These are phyloP conservation scores for Fusarium irregulare DNA, from an alignment of 2,329 filamentous ascomycete genomes.

Conservation along the genomic window DNA sequence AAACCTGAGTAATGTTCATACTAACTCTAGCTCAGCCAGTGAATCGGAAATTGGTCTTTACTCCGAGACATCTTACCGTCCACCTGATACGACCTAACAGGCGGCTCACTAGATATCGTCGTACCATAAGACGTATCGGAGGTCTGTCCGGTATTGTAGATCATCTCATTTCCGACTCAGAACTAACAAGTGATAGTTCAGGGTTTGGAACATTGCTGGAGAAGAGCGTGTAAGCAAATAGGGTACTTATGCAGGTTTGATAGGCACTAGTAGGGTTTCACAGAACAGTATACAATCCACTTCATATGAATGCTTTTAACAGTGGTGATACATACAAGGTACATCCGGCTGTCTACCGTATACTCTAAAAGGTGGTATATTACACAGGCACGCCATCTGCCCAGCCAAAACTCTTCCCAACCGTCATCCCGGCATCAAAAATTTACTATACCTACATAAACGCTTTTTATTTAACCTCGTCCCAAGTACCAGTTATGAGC, in stretches of 20 bases:
- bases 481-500: constrained; percentile 96
- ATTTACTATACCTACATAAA: constrained; percentile 5
- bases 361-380: constrained; percentile 49
- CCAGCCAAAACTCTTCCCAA: constrained; percentile 34
- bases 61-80: background rate
- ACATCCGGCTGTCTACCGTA: constrained; percentile 48
- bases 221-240: background rate
- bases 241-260: background rate
- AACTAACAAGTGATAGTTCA: background rate
- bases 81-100: background rate
- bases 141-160: background rate
- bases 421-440: constrained; percentile 21
- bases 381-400: constrained; percentile 45
- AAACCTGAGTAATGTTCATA: background rate
- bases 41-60: background rate
- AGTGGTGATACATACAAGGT: constrained; percentile 47
- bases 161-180: background rate
- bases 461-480: constrained; percentile 67
- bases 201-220: background rate
- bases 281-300: constrained; percentile 11
- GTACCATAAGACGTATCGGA: background rate
- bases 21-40: background rate
- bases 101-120: background rate
- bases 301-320: constrained; percentile 38
- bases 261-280: background rate